Evolutionary conservation across 2,329 filamentous ascomycete species (phyloP).

Genomic region (Drechmeria coniospora): DNA sequence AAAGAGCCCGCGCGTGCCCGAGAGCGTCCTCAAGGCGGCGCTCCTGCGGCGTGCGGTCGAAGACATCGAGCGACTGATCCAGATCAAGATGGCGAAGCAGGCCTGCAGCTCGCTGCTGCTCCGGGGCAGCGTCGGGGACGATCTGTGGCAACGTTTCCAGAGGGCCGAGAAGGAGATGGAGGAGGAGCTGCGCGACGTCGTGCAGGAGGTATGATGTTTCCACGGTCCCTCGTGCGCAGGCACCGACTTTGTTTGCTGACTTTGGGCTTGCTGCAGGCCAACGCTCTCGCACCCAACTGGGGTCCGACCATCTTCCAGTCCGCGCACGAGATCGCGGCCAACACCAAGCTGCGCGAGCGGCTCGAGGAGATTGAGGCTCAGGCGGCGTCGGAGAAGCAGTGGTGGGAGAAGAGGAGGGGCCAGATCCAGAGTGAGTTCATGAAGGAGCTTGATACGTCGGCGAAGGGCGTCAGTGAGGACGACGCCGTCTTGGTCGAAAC

Average conservation of each 20-base stretch:
- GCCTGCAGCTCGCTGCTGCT: slow-evolving; percentile 72
- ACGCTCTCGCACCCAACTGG: slow-evolving; percentile 78
- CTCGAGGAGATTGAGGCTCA: slow-evolving; percentile 62
- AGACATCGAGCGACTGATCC: slow-evolving; percentile 82
- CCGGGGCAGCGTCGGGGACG: slow-evolving; percentile 85
- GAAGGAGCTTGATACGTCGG: slow-evolving; percentile 63
- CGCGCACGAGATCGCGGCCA: slow-evolving; percentile 88
- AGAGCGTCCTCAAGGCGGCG: slow-evolving; percentile 74
- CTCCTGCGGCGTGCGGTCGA: slow-evolving; percentile 79
- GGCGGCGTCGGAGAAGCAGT: slow-evolving; percentile 60
- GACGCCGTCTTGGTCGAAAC: slow-evolving; percentile 59
- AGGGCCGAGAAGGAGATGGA: slow-evolving; percentile 96
- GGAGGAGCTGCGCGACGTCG: slow-evolving; percentile 85
- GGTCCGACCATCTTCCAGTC: slow-evolving; percentile 93
- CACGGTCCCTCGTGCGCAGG: no score
- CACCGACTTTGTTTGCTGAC: slow-evolving; percentile 1
- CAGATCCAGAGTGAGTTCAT: slow-evolving; percentile 64
- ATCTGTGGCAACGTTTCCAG: slow-evolving; percentile 84
- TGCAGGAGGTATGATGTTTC: slow-evolving; percentile 85
- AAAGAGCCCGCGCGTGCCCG: slow-evolving; percentile 57
- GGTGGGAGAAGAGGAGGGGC: slow-evolving; percentile 78
- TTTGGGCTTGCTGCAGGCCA: slow-evolving; percentile 54
- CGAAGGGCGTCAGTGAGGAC: slow-evolving; percentile 25
- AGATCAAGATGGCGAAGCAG: slow-evolving; percentile 77
- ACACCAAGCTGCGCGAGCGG: slow-evolving; percentile 58